Base-by-base conservation (phyloP, 768 basidiomycete genomes). In the Mycena leptocephala region DNA sequence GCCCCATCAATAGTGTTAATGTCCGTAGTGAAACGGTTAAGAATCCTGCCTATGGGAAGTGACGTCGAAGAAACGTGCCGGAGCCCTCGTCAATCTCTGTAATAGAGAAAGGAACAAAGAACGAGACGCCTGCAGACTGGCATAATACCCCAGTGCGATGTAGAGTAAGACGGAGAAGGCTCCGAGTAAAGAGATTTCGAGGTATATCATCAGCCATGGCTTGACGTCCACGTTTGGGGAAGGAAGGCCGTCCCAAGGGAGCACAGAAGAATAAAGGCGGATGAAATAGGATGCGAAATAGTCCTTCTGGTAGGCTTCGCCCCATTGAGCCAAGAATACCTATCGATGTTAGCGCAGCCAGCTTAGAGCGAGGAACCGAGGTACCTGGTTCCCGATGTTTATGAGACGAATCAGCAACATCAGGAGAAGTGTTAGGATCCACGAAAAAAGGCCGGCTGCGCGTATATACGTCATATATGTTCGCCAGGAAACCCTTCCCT, bases 1-100 rank as follows among this genome's bases (percentile, higher is more conserved):
- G 90, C 88, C 8, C 90, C 88, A 80, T 96, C 95, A 53, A 96
- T 92, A 7, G 92, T 93, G 65, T 92, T 92, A 79, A 96, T 93
- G 78, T 96, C 95, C 9, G 91, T 89, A 18, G 93, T 94, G 80
- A 96, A 95, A 22, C 96, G 90, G 79, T 96, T 96, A 46, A 95
- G 87, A 78, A 96, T 94, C 10, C 94, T 87, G 13, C 95, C 95
- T 46, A 94, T 91, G 1, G 94, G 94, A n/a, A 5, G 93, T 95
- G 46, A 89, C 86, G 79, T 95, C 94, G 83, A 94, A 95, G 82
- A 94, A 94, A 2, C 93, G 90, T 28, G 90, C 86, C 3, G 93
- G 93, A 0, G 94, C 93, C 48, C 91, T 86, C 9, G 91, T 89
- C 11, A 95, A 84, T 32, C 92, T 82, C 48, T 82, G 84, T 14